Evolutionary conservation across 2,329 filamentous ascomycete species (phyloP), one percentile per base, ranked within the genome.

Genomic region (Hypoxylon sp.): DNA sequence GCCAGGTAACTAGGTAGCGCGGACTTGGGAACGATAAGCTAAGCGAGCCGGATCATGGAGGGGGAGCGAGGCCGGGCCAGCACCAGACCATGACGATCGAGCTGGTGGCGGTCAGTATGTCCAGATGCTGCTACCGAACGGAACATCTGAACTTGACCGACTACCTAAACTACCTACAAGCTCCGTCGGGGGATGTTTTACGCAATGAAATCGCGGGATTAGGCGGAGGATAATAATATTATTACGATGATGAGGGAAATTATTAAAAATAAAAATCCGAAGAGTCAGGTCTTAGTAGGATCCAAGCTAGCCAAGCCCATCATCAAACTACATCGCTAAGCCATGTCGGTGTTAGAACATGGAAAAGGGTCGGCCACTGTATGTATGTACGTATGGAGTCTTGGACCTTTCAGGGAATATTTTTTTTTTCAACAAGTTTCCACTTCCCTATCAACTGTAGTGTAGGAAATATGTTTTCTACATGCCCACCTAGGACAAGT

Each of bases 401-500:
- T 48, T 58, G 35, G 52, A 35, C 52, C 14, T 35, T 13, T n/a
- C 26, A 44, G 35, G 52, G 35, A 44, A 37, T 54, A 8, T 31
- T 44, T 33, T 60, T 55, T 57, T 47, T 26, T 29, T 42, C 22
- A 39, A 19, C 37, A 17, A 19, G n/a, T 50, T 50, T 42, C 31
- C 52, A 39, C 31, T 55, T 48, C 29, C 26, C 44, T 57, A 37
- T 55, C 59, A 57, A 63, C 52, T 29, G n/a, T 42, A 22, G 35
- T 6, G 46, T 19, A 46, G 39, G 37, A 63, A 44, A 35, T 50
- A 37, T 35, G 31, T 42, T 59, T 54, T 62, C 47, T 70, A 62
- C 52, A 62, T 71, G 62, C 68, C 68, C 65, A 66, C 53, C 61
- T 71, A 31, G 68, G 68, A 68, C 37, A 71, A 68, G 68, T 71